Base-by-base conservation (phyloP, 371 early-diverging fungal species). In the Mortierella sp. region DNA sequence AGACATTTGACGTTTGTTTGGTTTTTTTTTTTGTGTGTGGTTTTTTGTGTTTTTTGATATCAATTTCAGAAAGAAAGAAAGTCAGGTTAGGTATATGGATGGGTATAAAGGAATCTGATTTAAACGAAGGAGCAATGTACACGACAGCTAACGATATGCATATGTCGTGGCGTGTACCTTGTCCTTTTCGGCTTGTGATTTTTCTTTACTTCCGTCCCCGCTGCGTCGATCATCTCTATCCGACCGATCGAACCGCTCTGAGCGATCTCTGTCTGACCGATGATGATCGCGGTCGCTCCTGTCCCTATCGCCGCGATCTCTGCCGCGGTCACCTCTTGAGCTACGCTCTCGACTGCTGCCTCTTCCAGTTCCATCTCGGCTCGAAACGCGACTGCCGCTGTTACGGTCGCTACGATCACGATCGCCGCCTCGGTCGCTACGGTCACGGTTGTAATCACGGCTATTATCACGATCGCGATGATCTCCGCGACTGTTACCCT, bases 341-440 rank as follows among this genome's bases (percentile, higher is more conserved):
- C 73, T 55, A 8, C 81, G 75, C 54, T 81, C 81, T 16, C 83
- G 76, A 72, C 72, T 72, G 40, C 76, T 61, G 2, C 81, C 72
- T 1, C 80, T 64, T 24, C 74, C 78, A 10, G 64, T 75, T 18
- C 75, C 75, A 26, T 77, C 78, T 30, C 73, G 66, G 45, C 78
- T 78, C 37, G 74, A 74, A 0, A 70, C 73, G 12, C 76, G 72
- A 30, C 70, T 66, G 18, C 73, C 37, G 12, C 62, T 68, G 32
- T 70, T 70, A 10, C 72, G 77, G 11, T 67, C 66, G 22, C 63
- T 55, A 11, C 73, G 39, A 39, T 66, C 73, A 18, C 79, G 79
- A 11, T 70, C 71, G 2, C 71, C 64, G 14, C 62, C 64, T 0
- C 74, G 63, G 30, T 54, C 65, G 20, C 62, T 40, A 5, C 67